Evolutionary conservation across 1,284 basidiomycete species (phyloP).

Genomic region (Malassezia cuniculi): DNA sequence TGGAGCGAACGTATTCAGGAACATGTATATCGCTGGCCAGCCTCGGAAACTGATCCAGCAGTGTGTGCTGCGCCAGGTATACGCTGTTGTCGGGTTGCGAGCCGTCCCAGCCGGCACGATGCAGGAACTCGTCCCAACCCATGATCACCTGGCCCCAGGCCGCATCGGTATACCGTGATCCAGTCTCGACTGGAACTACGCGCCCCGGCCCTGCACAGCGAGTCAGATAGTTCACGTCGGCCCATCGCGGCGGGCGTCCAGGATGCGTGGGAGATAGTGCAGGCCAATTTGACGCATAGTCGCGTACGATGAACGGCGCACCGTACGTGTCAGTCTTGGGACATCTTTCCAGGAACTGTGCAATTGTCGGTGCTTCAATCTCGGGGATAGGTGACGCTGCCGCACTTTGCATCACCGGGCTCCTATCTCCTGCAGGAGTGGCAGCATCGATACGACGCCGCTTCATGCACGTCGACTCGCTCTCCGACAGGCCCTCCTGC

Average conservation of each 20-base stretch:
- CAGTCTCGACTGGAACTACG: slow-evolving; percentile 77
- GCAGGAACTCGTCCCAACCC: slow-evolving; percentile 62
- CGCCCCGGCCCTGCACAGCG: slow-evolving; percentile 54
- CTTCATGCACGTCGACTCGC: too few species aligned
- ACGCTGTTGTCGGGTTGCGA: slow-evolving; percentile 36
- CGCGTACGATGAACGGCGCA: slow-evolving; percentile 61
- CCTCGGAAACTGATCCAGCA: slow-evolving; percentile 69
- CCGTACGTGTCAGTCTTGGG: too few species aligned
- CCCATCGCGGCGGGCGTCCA: slow-evolving; percentile 47
- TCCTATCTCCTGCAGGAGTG: too few species aligned
- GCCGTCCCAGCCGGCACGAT: slow-evolving; percentile 49
- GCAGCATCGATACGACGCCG: too few species aligned
- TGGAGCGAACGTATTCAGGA: slow-evolving; percentile 77
- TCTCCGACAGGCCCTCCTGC: too few species aligned
- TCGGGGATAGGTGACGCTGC: too few species aligned
- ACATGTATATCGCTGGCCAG: slow-evolving; percentile 61
- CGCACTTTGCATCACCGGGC: too few species aligned
- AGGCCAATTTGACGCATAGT: slow-evolving; percentile 55
- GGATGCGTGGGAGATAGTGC: slow-evolving; percentile 50
- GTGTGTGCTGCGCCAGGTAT: slow-evolving; percentile 80
- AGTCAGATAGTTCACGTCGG: slow-evolving; percentile 5
- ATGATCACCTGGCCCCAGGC: slow-evolving; percentile 73
- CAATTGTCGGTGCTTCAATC: too few species aligned
- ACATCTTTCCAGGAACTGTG: too few species aligned
- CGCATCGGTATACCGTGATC: slow-evolving; percentile 63